Evolutionary conservation across 2,329 filamentous ascomycete species (phyloP).

Genomic region (Colletotrichum euphorbiae): DNA sequence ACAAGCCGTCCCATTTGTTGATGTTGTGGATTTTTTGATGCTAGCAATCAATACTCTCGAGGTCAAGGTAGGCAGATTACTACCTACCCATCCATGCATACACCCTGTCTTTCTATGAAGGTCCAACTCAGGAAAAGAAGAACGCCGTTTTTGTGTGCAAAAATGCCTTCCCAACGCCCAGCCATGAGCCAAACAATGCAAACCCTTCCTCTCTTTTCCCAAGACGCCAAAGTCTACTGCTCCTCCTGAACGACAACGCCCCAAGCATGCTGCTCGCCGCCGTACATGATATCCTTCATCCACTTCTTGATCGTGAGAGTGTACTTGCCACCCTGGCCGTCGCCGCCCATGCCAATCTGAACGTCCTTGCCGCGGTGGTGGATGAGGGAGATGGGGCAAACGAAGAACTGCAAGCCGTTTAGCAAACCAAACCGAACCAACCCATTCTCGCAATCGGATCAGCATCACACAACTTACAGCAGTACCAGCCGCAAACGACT

Average conservation of each 20-base stretch:
- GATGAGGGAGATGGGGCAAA: conserved; percentile 75
- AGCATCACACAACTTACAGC: conserved; percentile 68
- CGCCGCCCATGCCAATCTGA: conserved; percentile 68
- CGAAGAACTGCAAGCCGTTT: conserved; percentile 68
- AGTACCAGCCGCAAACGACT: conserved; percentile 89
- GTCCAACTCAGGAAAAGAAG: not conserved
- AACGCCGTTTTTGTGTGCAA: not conserved
- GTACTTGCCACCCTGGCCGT: conserved; percentile 64
- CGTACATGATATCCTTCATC: conserved; percentile 81
- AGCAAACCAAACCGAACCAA: conserved; percentile 33
- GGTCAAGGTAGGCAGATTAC: not conserved
- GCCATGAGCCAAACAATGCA: not conserved
- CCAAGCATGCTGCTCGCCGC: conserved; percentile 75
- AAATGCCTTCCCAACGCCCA: conserved; percentile 9
- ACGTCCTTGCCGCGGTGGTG: conserved; percentile 75
- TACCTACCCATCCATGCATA: not conserved
- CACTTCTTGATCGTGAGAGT: conserved; percentile 74
- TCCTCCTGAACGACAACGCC: conserved; percentile 75
- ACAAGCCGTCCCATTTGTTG: no score
- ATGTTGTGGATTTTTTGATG: no score
- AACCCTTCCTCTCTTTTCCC: not conserved
- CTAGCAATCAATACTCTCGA: not conserved
- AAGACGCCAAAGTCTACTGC: conserved; percentile 45
- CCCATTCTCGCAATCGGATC: no score
- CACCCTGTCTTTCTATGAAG: not conserved